These are phyloP conservation scores for Azolla pinnata DNA, from an alignment of 75 land plant species.

Conservation along the genomic window DNA sequence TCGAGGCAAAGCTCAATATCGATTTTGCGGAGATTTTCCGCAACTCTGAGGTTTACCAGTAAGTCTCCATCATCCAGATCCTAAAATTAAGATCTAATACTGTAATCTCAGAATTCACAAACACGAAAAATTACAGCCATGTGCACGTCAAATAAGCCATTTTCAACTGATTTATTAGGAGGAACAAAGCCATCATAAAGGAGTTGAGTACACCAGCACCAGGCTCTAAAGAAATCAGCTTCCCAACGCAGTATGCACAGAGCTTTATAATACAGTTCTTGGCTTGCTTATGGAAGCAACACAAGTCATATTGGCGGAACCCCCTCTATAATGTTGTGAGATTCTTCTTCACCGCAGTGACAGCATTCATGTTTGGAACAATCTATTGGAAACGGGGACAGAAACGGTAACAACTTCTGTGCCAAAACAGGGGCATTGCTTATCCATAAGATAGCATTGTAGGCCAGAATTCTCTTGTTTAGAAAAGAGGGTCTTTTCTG, in stretches of 20 bases:
- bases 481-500: too few relatives aligned
- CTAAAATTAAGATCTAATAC: too few relatives aligned
- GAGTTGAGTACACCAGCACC: slow-evolving; percentile 59
- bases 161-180: slow-evolving; percentile 33
- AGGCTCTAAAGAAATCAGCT: slow-evolving; percentile 52
- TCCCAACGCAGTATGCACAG: slow-evolving; percentile 56
- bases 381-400: slow-evolving; percentile 75
- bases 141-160: too few relatives aligned
- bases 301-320: slow-evolving; percentile 78
- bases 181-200: slow-evolving; percentile 51
- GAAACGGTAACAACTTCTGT: slow-evolving; percentile 22
- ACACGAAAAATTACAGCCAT: too few relatives aligned
- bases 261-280: slow-evolving; percentile 45
- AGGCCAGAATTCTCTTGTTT: too few relatives aligned
- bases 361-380: slow-evolving; percentile 64
- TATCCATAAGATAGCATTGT: too few relatives aligned
- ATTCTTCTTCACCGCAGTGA: slow-evolving; percentile 50
- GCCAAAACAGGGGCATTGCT: too few relatives aligned
- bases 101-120: too few relatives aligned
- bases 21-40: slow-evolving; percentile 18
- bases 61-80: too few relatives aligned
- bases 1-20: slow-evolving; percentile 7
- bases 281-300: slow-evolving; percentile 84
- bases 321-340: slow-evolving; percentile 66
- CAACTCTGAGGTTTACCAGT: slow-evolving; percentile 13